Evolutionary conservation across 2,329 filamentous ascomycete species (phyloP).

Genomic region (Cyphellophora europaea): DNA sequence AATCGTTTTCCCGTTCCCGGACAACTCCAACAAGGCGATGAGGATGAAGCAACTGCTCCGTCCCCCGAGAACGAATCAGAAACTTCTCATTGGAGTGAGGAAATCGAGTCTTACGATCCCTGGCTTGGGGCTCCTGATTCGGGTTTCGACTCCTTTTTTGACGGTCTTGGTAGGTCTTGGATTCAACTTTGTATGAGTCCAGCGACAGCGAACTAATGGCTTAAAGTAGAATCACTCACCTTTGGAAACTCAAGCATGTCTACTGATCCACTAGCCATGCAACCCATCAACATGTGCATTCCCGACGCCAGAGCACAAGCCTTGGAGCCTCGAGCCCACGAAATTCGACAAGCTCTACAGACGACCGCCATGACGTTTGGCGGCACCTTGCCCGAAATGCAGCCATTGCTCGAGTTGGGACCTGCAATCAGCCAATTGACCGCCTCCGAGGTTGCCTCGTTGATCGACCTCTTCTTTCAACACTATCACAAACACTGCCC

Average conservation of each 20-base stretch:
- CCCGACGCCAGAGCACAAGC: constrained; percentile 1
- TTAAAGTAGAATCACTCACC: too few species aligned
- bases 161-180: constrained; percentile 7
- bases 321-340: constrained; percentile 11
- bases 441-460: constrained; percentile 23
- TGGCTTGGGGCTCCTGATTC: constrained; percentile 9
- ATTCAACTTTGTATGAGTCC: too few species aligned
- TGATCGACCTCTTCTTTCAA: constrained; percentile 29
- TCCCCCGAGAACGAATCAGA: constrained; percentile 12
- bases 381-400: constrained; percentile 6
- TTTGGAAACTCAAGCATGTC: neutral
- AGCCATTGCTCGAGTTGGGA: constrained; percentile 4
- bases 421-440: constrained; percentile 14
- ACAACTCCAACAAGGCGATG: constrained; percentile 5
- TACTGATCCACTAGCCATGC: neutral
- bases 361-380: constrained; percentile 6
- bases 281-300: neutral
- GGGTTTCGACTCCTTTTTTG: constrained; percentile 12
- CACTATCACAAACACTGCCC: constrained; percentile 36
- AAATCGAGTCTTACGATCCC: constrained; percentile 9
- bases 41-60: constrained; percentile 5
- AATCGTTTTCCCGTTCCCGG: constrained; percentile 12
- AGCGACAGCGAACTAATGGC: too few species aligned
- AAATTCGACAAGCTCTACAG: constrained; percentile 10
- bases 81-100: constrained; percentile 14